A percentile compares a stretch with the other conserved stretches of the same genome.
Conservation (phyloP, 2,329 filamentous ascomycete genomes). For the Colletotrichum tamarilloi region DNA sequence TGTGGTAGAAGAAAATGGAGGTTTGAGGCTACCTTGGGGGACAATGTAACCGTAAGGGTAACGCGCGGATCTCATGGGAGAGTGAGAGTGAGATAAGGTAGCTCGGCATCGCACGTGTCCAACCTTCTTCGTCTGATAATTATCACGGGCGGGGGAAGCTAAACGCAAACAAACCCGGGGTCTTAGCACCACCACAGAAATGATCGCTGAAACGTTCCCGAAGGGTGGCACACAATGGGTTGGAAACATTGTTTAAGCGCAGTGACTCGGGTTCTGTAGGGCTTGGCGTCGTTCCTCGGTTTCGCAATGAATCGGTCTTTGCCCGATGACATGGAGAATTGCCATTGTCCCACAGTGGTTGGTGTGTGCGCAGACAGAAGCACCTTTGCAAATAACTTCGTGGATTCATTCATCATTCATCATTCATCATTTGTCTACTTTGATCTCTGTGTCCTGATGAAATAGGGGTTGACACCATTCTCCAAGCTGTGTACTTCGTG, state of each 20-base stretch:
- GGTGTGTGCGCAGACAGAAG: not conserved
- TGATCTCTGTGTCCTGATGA: no score
- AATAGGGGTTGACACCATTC: no score
- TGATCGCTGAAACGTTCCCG: constrained; percentile 9
- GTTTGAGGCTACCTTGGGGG: not conserved
- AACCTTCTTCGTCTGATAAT: not conserved
- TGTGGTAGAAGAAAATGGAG: not conserved
- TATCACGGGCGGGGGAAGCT: not conserved
- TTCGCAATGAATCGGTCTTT: not conserved
- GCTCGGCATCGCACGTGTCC: not conserved
- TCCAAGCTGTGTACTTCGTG: no score
- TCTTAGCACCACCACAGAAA: not conserved
- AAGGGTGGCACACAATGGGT: not conserved
- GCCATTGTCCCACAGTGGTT: not conserved
- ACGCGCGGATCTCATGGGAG: not conserved
- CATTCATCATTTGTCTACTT: no score
- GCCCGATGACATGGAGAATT: not conserved
- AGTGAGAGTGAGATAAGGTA: not conserved
- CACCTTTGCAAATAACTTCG: no score
- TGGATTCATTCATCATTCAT: no score
- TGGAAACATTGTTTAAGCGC: not conserved
- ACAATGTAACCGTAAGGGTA: not conserved
- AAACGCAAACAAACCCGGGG: not conserved
- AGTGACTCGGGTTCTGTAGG: not conserved
- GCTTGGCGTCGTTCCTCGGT: not conserved